phyloP scores from a whole-genome alignment of 805 yeast species.

The Sungouiella blattae region DNA sequence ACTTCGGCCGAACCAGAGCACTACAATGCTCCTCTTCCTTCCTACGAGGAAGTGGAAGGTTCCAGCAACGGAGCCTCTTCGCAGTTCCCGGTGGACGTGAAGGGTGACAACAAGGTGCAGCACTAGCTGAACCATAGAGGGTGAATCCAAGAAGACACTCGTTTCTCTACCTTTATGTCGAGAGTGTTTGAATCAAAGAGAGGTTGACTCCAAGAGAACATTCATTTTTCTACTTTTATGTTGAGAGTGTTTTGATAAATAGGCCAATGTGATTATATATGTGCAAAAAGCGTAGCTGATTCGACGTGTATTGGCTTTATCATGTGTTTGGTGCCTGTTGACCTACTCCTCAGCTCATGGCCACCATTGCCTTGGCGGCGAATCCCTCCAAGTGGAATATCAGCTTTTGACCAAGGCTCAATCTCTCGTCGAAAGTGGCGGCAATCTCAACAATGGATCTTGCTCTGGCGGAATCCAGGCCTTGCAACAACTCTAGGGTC shows the following conservation, averaged over 20 bases:
- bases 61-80: slow-evolving; percentile 2
- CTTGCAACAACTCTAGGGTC: slow-evolving; percentile 42
- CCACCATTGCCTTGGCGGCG: slow-evolving; percentile 82
- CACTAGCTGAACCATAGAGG: slow-evolving; percentile 11
- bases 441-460: slow-evolving; percentile 54
- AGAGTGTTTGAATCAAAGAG: too few relatives aligned
- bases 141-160: too few relatives aligned
- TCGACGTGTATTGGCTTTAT: too few relatives aligned
- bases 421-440: slow-evolving; percentile 76
- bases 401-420: slow-evolving; percentile 81
- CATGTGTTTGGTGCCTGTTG: too few relatives aligned
- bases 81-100: slow-evolving; percentile 6
- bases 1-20: not conserved
- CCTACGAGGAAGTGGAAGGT: slow-evolving; percentile 24
- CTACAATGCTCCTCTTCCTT: too few relatives aligned
- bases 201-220: too few relatives aligned
- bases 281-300: too few relatives aligned
- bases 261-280: too few relatives aligned
- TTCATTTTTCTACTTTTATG: too few relatives aligned
- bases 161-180: too few relatives aligned
- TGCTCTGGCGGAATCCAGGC: slow-evolving; percentile 28
- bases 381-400: slow-evolving; percentile 96
- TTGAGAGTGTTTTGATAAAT: too few relatives aligned
- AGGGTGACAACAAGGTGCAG: slow-evolving; percentile 33
- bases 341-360: not conserved